phyloP scores from a whole-genome alignment of 139 green algal species.

The Yamagishiella unicocca region DNA sequence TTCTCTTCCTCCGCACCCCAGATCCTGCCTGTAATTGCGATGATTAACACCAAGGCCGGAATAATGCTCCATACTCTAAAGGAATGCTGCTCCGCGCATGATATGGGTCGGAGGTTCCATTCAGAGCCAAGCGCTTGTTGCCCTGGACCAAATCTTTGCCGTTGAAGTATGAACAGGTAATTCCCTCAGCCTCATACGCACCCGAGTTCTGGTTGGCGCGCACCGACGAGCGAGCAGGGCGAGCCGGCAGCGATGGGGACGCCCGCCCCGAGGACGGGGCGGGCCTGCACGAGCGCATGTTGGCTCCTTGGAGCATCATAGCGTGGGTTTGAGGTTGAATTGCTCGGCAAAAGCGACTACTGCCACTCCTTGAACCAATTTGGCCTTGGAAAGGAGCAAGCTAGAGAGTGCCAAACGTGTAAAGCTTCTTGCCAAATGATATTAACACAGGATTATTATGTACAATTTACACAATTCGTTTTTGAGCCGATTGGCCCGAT shows the following conservation, averaged over 20 bases:
- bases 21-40: constrained; percentile 3
- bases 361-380: too few species aligned
- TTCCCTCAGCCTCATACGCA: neutral
- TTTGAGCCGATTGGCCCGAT: too few species aligned
- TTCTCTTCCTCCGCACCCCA: constrained; percentile 64
- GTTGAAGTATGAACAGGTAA: too few species aligned
- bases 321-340: too few species aligned
- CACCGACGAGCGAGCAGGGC: neutral
- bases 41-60: too few species aligned
- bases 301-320: constrained; percentile 16
- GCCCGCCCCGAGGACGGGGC: neutral
- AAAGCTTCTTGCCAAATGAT: too few species aligned
- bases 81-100: neutral
- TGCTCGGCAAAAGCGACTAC: too few species aligned
- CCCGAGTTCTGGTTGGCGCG: constrained; percentile 39
- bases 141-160: neutral
- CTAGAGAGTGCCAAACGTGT: too few species aligned
- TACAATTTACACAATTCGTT: too few species aligned
- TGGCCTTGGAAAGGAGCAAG: too few species aligned
- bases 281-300: neutral
- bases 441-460: too few species aligned
- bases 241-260: neutral
- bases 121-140: neutral
- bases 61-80: too few species aligned
- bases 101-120: neutral